Conservation (phyloP, 495 filamentous ascomycete species). For the Lindgomyces ingoldianus region DNA sequence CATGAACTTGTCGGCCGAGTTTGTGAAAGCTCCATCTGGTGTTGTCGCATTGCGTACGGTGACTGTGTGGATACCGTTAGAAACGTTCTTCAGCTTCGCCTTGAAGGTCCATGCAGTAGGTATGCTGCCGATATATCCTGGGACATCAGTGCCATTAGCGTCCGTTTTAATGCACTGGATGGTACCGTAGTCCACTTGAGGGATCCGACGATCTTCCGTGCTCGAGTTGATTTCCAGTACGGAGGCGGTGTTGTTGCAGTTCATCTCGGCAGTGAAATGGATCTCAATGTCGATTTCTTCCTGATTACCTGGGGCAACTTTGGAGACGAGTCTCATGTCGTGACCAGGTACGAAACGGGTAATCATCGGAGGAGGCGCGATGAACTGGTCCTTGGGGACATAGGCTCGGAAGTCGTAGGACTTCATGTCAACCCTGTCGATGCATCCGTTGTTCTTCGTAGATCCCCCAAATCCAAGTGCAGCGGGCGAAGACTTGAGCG, state of each 20-base stretch:
- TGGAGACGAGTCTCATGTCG: constrained; percentile 60
- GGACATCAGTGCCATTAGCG: constrained; percentile 31
- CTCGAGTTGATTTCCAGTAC: constrained; percentile 54
- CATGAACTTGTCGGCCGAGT: constrained; percentile 58
- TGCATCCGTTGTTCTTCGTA: constrained; percentile 57
- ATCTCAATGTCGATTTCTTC: constrained; percentile 56
- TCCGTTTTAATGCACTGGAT: constrained; percentile 47
- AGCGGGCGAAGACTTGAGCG: constrained; percentile 43
- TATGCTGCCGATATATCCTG: constrained; percentile 51
- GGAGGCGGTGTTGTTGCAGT: constrained; percentile 56
- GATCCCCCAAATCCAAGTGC: constrained; percentile 52
- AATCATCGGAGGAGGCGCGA: constrained; percentile 62
- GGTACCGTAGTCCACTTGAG: constrained; percentile 48
- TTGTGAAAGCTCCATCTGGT: constrained; percentile 46
- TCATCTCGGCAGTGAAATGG: constrained; percentile 64
- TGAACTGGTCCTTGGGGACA: constrained; percentile 56
- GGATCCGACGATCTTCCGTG: constrained; percentile 48
- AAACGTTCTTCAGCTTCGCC: constrained; percentile 59
- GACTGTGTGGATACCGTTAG: constrained; percentile 65
- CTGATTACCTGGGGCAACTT: constrained; percentile 45
- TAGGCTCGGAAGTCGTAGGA: constrained; percentile 66
- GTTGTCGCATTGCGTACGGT: constrained; percentile 57
- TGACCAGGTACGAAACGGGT: constrained; percentile 67
- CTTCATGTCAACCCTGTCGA: constrained; percentile 54
- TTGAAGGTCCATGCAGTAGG: constrained; percentile 58